These are phyloP conservation scores for Babesia bovis DNA, from an alignment of 169 alveolate species.

Conservation along the genomic window DNA sequence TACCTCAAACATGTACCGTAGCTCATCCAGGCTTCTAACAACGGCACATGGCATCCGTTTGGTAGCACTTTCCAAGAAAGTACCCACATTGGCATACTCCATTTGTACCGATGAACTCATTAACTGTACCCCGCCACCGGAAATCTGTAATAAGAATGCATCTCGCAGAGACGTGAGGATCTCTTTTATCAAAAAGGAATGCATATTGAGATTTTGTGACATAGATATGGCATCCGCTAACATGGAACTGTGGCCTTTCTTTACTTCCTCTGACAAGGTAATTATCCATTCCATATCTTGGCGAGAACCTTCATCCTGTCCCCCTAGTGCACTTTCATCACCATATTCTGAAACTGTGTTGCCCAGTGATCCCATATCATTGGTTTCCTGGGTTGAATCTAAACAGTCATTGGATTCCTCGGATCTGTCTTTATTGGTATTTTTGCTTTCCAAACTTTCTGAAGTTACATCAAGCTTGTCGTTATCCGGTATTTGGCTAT, in stretches of 20 bases:
- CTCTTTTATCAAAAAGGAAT: conserved; percentile 65
- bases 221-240: conserved; percentile 69
- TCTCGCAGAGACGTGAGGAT: conserved; percentile 57
- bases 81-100: conserved; percentile 66
- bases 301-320: neutral
- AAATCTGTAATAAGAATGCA: conserved; percentile 53
- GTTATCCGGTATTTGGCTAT: neutral
- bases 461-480: neutral
- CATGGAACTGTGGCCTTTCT: conserved; percentile 60
- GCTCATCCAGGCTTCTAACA: conserved; percentile 19
- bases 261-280: conserved; percentile 56
- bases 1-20: conserved; percentile 61
- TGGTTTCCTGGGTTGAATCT: neutral
- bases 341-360: neutral
- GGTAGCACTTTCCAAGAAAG: conserved; percentile 49
- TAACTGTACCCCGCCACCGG: conserved; percentile 52
- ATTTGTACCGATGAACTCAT: conserved; percentile 52
- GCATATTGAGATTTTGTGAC: conserved; percentile 59
- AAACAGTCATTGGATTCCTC: neutral
- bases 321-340: neutral
- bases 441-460: neutral
- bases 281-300: conserved; percentile 46
- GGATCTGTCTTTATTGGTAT: neutral
- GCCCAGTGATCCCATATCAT: neutral
- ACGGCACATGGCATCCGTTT: conserved; percentile 37